These are phyloP conservation scores for Vararia minispora DNA, from an alignment of 768 basidiomycete species.

Conservation along the genomic window DNA sequence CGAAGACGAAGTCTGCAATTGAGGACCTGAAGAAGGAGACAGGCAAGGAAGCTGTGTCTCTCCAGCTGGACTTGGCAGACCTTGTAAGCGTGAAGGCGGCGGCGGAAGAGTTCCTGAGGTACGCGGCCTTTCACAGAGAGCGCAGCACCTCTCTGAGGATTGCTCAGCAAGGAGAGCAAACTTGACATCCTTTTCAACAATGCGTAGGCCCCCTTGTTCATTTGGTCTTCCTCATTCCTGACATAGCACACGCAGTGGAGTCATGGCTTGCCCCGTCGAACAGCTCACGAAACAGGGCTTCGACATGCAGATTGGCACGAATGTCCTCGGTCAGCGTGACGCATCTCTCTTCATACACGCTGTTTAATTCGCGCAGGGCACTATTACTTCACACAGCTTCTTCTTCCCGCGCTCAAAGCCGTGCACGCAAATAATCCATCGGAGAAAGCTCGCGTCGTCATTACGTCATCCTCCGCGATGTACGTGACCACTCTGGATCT, in stretches of 20 bases:
- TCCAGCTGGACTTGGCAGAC: constrained; percentile 33
- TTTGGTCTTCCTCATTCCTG: background rate
- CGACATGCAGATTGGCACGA: constrained; percentile 43
- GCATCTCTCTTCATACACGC: background rate
- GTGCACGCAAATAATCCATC: constrained; percentile 24
- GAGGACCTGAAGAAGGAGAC: constrained; percentile 34
- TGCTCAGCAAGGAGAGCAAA: constrained; percentile 27
- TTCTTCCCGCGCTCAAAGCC: constrained; percentile 34
- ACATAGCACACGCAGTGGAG: constrained; percentile 25
- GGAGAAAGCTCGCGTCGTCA: constrained; percentile 35
- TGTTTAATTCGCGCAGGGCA: constrained; percentile 30
- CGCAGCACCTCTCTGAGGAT: background rate
- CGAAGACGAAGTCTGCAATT: constrained; percentile 40
- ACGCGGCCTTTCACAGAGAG: background rate
- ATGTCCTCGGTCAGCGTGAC: constrained; percentile 30
- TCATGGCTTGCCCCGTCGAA: constrained; percentile 31
- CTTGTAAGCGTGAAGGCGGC: constrained; percentile 26
- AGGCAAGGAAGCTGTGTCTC: constrained; percentile 30
- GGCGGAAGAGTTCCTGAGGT: constrained; percentile 30
- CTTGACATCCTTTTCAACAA: constrained; percentile 39
- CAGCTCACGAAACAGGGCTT: constrained; percentile 34
- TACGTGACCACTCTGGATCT: constrained; percentile 25
- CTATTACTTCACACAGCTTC: constrained; percentile 44
- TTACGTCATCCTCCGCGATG: constrained; percentile 28
- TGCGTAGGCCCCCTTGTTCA: constrained; percentile 23